Evolutionary conservation across 805 yeast genomes (phyloP).

Genomic region (Sugiyamaella smithiae): DNA sequence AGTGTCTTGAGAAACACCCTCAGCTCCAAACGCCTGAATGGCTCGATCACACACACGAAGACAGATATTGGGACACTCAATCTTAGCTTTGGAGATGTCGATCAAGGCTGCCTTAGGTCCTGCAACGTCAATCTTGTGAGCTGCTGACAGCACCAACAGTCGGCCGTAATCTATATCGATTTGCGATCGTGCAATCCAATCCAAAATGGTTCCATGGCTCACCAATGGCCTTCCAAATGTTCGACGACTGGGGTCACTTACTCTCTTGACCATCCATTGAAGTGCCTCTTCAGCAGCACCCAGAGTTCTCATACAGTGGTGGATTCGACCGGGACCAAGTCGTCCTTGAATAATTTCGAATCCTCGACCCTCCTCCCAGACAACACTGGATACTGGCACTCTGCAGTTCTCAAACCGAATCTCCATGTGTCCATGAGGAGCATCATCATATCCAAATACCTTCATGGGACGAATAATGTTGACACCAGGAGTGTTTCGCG

Average conservation of each 20-base stretch:
- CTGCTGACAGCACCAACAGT: conserved; percentile 55
- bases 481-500: conserved; percentile 51
- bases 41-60: conserved; percentile 56
- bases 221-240: conserved; percentile 53
- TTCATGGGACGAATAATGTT: conserved; percentile 48
- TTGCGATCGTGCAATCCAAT: conserved; percentile 49
- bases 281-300: conserved; percentile 61
- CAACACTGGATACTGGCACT: conserved; percentile 44
- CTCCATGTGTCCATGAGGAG: conserved; percentile 72
- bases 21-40: conserved; percentile 63
- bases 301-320: conserved; percentile 64
- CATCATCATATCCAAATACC: conserved; percentile 63
- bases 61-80: conserved; percentile 57
- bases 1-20: conserved; percentile 61
- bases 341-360: conserved; percentile 63
- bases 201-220: conserved; percentile 49
- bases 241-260: conserved; percentile 42
- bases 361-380: conserved; percentile 53
- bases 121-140: conserved; percentile 53
- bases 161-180: conserved; percentile 55
- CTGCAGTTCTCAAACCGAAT: conserved; percentile 49
- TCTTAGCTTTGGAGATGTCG: conserved; percentile 62
- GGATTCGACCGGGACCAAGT: conserved; percentile 68
- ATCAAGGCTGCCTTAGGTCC: conserved; percentile 54
- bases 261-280: conserved; percentile 47